A percentile compares a stretch with the other conserved stretches of the same genome.
Conservation (phyloP, 805 yeast species). For the Blastobotrys attinorum region DNA sequence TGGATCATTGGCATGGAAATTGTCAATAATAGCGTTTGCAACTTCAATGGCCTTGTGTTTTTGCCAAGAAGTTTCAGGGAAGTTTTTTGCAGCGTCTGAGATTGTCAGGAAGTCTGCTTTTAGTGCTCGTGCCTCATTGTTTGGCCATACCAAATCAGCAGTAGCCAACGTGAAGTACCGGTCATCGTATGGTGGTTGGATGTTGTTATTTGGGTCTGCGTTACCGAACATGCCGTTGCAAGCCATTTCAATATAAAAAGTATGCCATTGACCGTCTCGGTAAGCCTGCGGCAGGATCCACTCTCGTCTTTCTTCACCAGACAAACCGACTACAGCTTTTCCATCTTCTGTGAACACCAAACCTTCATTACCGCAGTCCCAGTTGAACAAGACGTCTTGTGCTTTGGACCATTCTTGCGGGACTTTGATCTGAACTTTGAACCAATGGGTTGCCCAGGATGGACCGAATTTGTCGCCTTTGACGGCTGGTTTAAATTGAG, state of each 20-base stretch:
- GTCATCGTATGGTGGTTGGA: constrained; percentile 63
- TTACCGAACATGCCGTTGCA: constrained; percentile 95
- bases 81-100: constrained; percentile 87
- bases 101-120: constrained; percentile 77
- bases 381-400: constrained; percentile 56
- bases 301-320: constrained; percentile 75
- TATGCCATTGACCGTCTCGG: constrained; percentile 44
- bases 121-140: constrained; percentile 68
- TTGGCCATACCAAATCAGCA: constrained; percentile 79
- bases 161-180: constrained; percentile 55
- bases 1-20: constrained; percentile 61
- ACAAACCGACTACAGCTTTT: constrained; percentile 70
- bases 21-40: constrained; percentile 77
- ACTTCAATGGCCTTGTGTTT: constrained; percentile 72
- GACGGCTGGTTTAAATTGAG: constrained; percentile 32
- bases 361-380: constrained; percentile 86
- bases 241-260: constrained; percentile 77
- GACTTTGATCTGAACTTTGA: constrained; percentile 53
- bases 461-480: constrained; percentile 84
- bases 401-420: constrained; percentile 43
- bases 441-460: constrained; percentile 97
- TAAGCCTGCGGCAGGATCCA: constrained; percentile 56
- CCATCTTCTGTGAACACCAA: constrained; percentile 67
- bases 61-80: constrained; percentile 70
- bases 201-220: constrained; percentile 39